Evolutionary conservation across 1,284 basidiomycete genomes (phyloP), one percentile per base, ranked within the genome.

Genomic region (Pseudozyma sp.): DNA sequence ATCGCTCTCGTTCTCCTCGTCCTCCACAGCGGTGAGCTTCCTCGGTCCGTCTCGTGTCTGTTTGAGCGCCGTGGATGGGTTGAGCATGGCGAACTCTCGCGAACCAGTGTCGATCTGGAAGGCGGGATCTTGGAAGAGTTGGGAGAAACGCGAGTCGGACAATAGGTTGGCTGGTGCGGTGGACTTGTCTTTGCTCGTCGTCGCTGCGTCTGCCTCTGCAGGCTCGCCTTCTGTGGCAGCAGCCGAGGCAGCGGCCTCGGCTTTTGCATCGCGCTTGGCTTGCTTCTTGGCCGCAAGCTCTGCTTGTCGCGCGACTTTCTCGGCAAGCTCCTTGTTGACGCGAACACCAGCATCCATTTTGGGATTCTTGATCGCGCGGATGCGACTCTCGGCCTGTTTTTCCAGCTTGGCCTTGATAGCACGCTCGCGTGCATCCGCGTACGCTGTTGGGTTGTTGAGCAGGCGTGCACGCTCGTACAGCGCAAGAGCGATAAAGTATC

Each of bases 391-490:
- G 4, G 94, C 90, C 86, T 97, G 89, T 85, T 94, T 93, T 68
- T 96, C 94, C 85, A 99, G 89, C 84, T 94, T 94, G 81, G 94
- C 91, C 63, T 90, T 89, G 59, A 99, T 89, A 75, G 93, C 86
- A 77, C 90, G 90, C 84, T 97, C 94, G 72, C 94, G 91, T 84
- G 97, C 91, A 82, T 99, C 97, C 52, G 90, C 91, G 83, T 98
- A 98, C 5, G 91, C 94, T 82, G 94, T 96, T 0, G 97, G 97
- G 86, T 99, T 97, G 68, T 93, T 91, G 77, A 99, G 94, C 78
- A 97, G 89, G 37, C 95, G 90, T 1, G 97, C 97, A 54, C 94
- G 92, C 79, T 97, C 93, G 88, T 99, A 99, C 7, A 98, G 89
- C 81, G 94, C 92, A 85, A 99, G 90, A 10, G 94, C 92, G 76